Conservation (phyloP, 192 early-diverging fungal species). For the Mortierella alpina region DNA sequence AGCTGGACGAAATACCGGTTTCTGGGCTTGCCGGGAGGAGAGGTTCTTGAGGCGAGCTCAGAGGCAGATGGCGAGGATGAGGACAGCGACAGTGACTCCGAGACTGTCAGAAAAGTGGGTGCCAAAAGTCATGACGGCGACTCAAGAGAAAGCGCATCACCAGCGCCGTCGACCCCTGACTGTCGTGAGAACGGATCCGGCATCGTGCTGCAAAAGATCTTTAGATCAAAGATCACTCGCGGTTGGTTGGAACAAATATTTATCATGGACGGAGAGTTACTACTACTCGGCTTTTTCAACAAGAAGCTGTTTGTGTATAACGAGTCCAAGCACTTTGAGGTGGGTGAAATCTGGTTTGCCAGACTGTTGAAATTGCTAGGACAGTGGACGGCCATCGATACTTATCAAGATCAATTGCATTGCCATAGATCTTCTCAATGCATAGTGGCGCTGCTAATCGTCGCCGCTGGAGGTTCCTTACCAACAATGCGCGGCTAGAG, state of each 20-base stretch:
- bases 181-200: conserved; percentile 25
- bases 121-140: background rate
- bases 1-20: conserved; percentile 65
- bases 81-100: background rate
- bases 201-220: conserved; percentile 60
- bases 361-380: background rate
- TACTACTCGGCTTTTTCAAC: conserved; percentile 79
- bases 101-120: conserved; percentile 4
- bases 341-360: conserved; percentile 14
- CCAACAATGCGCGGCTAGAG: conserved; percentile 58
- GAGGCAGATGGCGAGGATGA: conserved; percentile 5
- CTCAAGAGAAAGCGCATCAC: background rate
- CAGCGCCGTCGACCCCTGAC: background rate
- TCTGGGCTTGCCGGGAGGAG: conserved; percentile 30
- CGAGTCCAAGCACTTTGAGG: conserved; percentile 71
- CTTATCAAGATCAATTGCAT: background rate
- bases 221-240: conserved; percentile 73
- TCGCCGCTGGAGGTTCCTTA: conserved; percentile 72
- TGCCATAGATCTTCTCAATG: conserved; percentile 65
- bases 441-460: conserved; percentile 81
- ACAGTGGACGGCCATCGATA: background rate
- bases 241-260: conserved; percentile 78
- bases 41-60: conserved; percentile 11
- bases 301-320: conserved; percentile 81
- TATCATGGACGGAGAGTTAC: conserved; percentile 62